A percentile compares a stretch with the other conserved stretches of the same genome.
phyloP scores from a whole-genome alignment of 1,284 basidiomycete species.

The Moesziomyces antarcticus region DNA sequence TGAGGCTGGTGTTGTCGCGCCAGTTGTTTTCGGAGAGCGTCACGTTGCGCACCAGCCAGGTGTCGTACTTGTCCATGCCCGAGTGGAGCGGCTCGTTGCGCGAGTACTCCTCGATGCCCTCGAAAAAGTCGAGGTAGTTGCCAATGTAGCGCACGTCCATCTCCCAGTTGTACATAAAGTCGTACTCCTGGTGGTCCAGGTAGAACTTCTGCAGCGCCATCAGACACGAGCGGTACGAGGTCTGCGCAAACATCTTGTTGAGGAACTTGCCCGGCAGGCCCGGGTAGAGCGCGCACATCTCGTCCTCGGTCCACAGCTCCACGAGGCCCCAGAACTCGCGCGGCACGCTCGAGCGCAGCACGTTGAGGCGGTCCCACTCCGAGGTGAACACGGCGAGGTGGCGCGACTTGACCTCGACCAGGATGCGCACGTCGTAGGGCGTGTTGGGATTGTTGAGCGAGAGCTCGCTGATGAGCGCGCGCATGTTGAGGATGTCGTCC shows the following conservation, averaged over 20 bases:
- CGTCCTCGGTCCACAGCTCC: slow-evolving; percentile 67
- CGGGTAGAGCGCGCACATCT: slow-evolving; percentile 67
- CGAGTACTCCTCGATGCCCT: slow-evolving; percentile 65
- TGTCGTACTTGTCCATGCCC: slow-evolving; percentile 68
- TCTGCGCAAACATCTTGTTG: slow-evolving; percentile 67
- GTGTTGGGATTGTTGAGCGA: slow-evolving; percentile 67
- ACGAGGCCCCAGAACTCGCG: slow-evolving; percentile 68
- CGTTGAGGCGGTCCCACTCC: slow-evolving; percentile 67
- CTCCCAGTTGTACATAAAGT: slow-evolving; percentile 68
- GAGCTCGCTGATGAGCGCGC: slow-evolving; percentile 66
- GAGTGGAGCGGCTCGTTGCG: slow-evolving; percentile 63
- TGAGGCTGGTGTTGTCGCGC: slow-evolving; percentile 52
- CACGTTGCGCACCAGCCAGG: slow-evolving; percentile 65
- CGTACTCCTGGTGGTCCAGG: slow-evolving; percentile 67
- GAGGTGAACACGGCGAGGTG: slow-evolving; percentile 66
- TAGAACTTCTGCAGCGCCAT: slow-evolving; percentile 68
- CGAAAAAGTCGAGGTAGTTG: slow-evolving; percentile 67
- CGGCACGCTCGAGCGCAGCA: slow-evolving; percentile 63
- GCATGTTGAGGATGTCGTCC: slow-evolving; percentile 67
- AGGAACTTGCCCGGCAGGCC: slow-evolving; percentile 66
- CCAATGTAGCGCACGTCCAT: slow-evolving; percentile 68
- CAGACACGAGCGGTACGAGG: slow-evolving; percentile 67
- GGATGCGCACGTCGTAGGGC: slow-evolving; percentile 66
- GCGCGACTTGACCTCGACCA: slow-evolving; percentile 66
- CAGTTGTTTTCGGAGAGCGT: slow-evolving; percentile 63